These are phyloP conservation scores for Stagonosporopsis vannaccii DNA, from an alignment of 2,329 filamentous ascomycete species.

Conservation along the genomic window DNA sequence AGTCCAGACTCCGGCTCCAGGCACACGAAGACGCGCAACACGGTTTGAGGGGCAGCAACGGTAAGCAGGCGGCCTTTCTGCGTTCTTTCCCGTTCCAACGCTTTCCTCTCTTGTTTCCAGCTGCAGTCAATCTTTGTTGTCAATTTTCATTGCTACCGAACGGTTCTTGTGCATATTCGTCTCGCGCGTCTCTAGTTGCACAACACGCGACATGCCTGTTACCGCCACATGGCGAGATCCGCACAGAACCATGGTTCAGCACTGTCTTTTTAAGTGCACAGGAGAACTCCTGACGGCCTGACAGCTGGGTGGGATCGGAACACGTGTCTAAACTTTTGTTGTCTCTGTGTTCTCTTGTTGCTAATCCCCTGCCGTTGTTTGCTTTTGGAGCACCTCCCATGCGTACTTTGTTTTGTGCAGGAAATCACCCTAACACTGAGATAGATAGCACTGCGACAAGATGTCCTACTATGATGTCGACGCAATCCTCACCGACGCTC, in stretches of 20 bases:
- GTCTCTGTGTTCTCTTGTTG: not conserved
- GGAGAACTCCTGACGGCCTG: not conserved
- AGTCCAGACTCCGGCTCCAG: constrained; percentile 30
- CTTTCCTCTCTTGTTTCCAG: constrained; percentile 7
- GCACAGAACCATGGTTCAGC: constrained; percentile 4
- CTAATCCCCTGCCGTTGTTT: not conserved
- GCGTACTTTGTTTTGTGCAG: not conserved
- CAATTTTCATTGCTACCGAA: constrained; percentile 14
- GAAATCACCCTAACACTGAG: not conserved
- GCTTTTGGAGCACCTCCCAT: not conserved
- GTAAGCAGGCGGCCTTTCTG: constrained; percentile 8
- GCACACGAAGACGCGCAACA: constrained; percentile 45
- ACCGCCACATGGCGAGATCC: constrained; percentile 19
- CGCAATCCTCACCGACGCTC: constrained; percentile 83
- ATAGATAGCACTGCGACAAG: not conserved
- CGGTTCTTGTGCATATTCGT: constrained; percentile 27
- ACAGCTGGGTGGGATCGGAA: not conserved
- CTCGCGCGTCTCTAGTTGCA: constrained; percentile 25
- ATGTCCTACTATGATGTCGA: constrained; percentile 81
- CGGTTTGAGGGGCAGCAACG: constrained; percentile 12
- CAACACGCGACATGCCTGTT: constrained; percentile 36
- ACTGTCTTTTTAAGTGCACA: not conserved
- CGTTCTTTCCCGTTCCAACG: constrained; percentile 3
- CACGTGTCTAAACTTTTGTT: not conserved
- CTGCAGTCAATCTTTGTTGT: constrained; percentile 4